These are phyloP conservation scores for Cladophialophora yegresii DNA, from an alignment of 2,329 filamentous ascomycete species.

Conservation along the genomic window DNA sequence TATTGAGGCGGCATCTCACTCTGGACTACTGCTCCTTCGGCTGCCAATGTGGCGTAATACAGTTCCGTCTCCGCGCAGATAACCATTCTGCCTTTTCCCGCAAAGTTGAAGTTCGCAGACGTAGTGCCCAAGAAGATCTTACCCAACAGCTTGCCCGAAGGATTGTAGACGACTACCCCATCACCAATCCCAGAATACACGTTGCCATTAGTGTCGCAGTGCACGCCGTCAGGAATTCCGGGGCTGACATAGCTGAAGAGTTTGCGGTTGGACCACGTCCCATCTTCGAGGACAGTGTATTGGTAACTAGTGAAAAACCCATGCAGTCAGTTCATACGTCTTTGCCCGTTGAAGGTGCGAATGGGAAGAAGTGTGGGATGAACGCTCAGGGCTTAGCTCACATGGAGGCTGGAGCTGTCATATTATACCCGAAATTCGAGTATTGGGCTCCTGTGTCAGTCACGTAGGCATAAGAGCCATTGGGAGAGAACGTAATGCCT, in stretches of 20 bases:
- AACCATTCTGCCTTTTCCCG: constrained; percentile 33
- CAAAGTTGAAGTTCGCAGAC: constrained; percentile 38
- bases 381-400: constrained; percentile 7
- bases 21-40: constrained; percentile 25
- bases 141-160: constrained; percentile 53
- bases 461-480: constrained; percentile 39
- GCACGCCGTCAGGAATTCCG: constrained; percentile 53
- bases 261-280: constrained; percentile 47
- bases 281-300: constrained; percentile 29
- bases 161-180: constrained; percentile 58
- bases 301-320: constrained; percentile 23
- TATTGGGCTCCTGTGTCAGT: constrained; percentile 33
- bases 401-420: constrained; percentile 31
- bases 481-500: constrained; percentile 41
- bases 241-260: constrained; percentile 55
- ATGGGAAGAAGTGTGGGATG: neutral
- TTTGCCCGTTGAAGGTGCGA: neutral
- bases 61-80: constrained; percentile 31
- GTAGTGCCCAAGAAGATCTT: constrained; percentile 55
- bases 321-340: neutral
- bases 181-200: constrained; percentile 59
- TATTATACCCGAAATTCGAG: constrained; percentile 31
- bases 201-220: constrained; percentile 57
- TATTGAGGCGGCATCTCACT: constrained; percentile 27
- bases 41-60: constrained; percentile 31